A percentile compares a stretch with the other conserved stretches of the same genome.
Conservation (phyloP, 495 filamentous ascomycete genomes). For the Melanomma pulvis-pyrius region DNA sequence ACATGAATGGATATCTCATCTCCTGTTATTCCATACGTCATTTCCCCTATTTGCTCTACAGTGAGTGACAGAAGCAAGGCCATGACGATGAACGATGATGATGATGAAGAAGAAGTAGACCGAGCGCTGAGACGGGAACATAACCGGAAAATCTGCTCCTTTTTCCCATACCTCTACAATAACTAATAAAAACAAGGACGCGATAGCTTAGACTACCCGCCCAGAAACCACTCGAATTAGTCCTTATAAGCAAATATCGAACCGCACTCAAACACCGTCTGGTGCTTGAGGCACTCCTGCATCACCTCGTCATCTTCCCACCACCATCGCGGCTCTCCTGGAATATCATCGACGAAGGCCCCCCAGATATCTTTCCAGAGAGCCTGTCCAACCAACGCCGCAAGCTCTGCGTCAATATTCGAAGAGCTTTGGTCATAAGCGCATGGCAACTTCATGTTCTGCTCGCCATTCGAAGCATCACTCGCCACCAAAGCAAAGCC, state of each 20-base stretch:
- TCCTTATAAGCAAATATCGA: slow-evolving; percentile 33
- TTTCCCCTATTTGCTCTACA: no score
- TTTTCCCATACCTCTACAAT: no score
- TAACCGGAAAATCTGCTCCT: no score
- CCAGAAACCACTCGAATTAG: neutral
- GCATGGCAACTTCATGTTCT: slow-evolving; percentile 28
- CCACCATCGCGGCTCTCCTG: slow-evolving; percentile 37
- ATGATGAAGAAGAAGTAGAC: no score
- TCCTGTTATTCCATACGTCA: no score
- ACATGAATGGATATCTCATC: no score
- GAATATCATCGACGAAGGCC: slow-evolving; percentile 30
- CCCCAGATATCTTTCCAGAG: slow-evolving; percentile 43
- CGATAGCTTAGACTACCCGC: neutral
- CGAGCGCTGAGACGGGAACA: no score
- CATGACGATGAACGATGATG: no score
- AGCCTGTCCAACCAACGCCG: slow-evolving; percentile 34
- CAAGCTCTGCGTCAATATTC: slow-evolving; percentile 34
- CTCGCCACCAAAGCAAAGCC: slow-evolving; percentile 30
- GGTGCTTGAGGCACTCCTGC: slow-evolving; percentile 29
- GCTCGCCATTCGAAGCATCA: neutral
- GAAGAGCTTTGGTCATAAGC: slow-evolving; percentile 2
- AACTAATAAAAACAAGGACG: no score
- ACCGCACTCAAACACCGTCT: slow-evolving; percentile 38
- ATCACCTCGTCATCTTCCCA: slow-evolving; percentile 38
- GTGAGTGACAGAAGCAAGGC: no score